Percentiles rank a stretch among this genome's conserved stretches.
phyloP scores from a whole-genome alignment of 768 basidiomycete species.

The Amanita thiersii region DNA sequence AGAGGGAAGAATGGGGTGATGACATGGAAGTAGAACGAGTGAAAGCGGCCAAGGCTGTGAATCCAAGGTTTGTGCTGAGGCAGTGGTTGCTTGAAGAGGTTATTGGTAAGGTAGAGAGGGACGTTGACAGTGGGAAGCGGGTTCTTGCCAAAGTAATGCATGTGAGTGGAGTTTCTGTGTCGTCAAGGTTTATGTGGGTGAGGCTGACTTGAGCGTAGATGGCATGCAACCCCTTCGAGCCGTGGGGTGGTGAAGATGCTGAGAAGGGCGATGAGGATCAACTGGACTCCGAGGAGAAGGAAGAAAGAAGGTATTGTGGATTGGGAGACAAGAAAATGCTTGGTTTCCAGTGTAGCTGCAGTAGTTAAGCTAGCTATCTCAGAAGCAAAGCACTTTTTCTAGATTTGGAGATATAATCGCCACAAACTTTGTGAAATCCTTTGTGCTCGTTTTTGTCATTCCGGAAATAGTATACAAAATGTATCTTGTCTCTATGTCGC shows the following conservation, averaged over 20 bases:
- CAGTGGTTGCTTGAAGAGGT: slow-evolving; percentile 97
- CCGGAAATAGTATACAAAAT: background rate
- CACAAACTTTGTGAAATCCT: background rate
- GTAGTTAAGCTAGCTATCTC: slow-evolving; percentile 41
- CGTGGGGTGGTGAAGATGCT: slow-evolving; percentile 76
- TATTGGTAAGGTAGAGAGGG: slow-evolving; percentile 66
- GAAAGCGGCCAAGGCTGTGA: slow-evolving; percentile 46
- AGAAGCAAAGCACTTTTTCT: too few species aligned
- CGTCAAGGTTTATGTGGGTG: slow-evolving; percentile 1
- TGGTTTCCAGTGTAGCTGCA: slow-evolving; percentile 93
- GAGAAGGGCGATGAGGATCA: slow-evolving; percentile 26
- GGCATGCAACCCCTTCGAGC: slow-evolving; percentile 77
- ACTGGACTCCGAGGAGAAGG: slow-evolving; percentile 49
- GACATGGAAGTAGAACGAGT: slow-evolving; percentile 40
- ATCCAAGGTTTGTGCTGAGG: slow-evolving; percentile 87
- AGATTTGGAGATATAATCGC: background rate
- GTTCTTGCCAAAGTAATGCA: slow-evolving; percentile 76
- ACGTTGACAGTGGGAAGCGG: slow-evolving; percentile 52
- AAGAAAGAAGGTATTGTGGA: slow-evolving; percentile 72
- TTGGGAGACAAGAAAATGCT: slow-evolving; percentile 69
- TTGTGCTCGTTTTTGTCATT: background rate
- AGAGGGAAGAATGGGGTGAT: slow-evolving; percentile 37
- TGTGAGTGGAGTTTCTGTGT: slow-evolving; percentile 34
- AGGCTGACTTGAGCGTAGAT: slow-evolving; percentile 44
- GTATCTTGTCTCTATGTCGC: slow-evolving; percentile 49